Evolutionary conservation across 306 rosid genomes (phyloP).

Genomic region (Lotus japonicus): DNA sequence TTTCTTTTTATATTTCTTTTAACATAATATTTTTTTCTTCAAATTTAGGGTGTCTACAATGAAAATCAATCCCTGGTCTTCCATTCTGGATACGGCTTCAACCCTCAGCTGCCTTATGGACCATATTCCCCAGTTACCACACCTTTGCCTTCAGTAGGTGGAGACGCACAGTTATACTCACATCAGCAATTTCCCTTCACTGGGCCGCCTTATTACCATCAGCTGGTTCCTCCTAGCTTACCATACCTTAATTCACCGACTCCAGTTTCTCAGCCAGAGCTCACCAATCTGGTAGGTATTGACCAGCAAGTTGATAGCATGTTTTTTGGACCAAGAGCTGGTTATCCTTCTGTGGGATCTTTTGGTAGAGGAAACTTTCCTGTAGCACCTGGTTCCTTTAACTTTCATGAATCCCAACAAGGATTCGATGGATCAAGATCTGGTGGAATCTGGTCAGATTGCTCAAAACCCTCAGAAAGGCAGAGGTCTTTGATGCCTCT

Average conservation of each 20-base stretch:
- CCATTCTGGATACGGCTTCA: slow-evolving; percentile 88
- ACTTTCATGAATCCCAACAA: slow-evolving; percentile 73
- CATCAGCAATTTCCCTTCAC: slow-evolving; percentile 73
- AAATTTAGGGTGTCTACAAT: slow-evolving; percentile 69
- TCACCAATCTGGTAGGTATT: slow-evolving; percentile 53
- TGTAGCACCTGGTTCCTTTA: slow-evolving; percentile 47
- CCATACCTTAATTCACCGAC: slow-evolving; percentile 61
- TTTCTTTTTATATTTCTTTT: slow-evolving; percentile 2
- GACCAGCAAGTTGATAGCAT: slow-evolving; percentile 73
- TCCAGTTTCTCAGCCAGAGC: slow-evolving; percentile 70
- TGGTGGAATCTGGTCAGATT: slow-evolving; percentile 72
- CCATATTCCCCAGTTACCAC: slow-evolving; percentile 86
- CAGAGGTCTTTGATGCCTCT: slow-evolving; percentile 64
- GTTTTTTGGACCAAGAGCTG: slow-evolving; percentile 74
- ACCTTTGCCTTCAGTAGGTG: slow-evolving; percentile 74
- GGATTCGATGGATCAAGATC: slow-evolving; percentile 71
- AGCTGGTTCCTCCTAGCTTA: slow-evolving; percentile 60
- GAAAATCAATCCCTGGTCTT: slow-evolving; percentile 73
- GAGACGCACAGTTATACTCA: slow-evolving; percentile 69
- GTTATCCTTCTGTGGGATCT: slow-evolving; percentile 61
- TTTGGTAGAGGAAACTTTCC: slow-evolving; percentile 71
- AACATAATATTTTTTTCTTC: neutral
- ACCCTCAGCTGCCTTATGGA: slow-evolving; percentile 79
- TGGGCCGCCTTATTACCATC: slow-evolving; percentile 69
- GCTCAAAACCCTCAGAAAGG: slow-evolving; percentile 66